A percentile compares a stretch with the other conserved stretches of the same genome.
Conservation (phyloP, 306 rosid species). For the Dryas drummondii region DNA sequence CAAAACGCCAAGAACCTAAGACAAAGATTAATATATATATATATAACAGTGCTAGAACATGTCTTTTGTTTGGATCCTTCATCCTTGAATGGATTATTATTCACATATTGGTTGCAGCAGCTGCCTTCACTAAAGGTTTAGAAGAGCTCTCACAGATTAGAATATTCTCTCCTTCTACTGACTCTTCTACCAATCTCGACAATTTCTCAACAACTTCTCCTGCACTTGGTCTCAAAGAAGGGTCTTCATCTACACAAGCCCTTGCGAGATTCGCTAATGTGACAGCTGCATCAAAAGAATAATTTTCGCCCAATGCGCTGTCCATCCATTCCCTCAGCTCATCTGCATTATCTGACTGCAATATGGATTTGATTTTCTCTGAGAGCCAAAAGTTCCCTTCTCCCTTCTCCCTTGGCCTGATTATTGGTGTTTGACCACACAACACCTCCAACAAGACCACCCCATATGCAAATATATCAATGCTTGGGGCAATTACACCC, state of each 20-base stretch:
- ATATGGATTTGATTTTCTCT: constrained; percentile 50
- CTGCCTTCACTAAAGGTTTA: constrained; percentile 66
- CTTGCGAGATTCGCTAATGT: constrained; percentile 58
- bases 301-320: constrained; percentile 63
- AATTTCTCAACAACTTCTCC: constrained; percentile 64
- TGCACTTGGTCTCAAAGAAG: constrained; percentile 60
- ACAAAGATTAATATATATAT: neutral
- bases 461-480: constrained; percentile 74
- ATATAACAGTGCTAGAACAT: neutral
- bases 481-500: constrained; percentile 59
- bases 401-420: constrained; percentile 48
- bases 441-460: constrained; percentile 70
- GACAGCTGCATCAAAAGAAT: constrained; percentile 64
- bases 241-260: constrained; percentile 71
- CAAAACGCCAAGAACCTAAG: neutral
- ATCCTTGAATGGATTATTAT: neutral
- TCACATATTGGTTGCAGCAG: constrained; percentile 41
- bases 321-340: constrained; percentile 84
- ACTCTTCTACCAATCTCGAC: constrained; percentile 59
- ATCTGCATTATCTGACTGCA: constrained; percentile 53
- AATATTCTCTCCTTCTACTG: constrained; percentile 47
- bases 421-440: constrained; percentile 59
- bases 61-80: neutral
- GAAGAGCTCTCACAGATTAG: constrained; percentile 62
- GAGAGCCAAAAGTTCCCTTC: constrained; percentile 51